Percentiles rank a stretch among this genome's conserved stretches.
These are phyloP conservation scores for Cercospora janseana DNA, from an alignment of 2,329 filamentous ascomycete species.

Conservation along the genomic window DNA sequence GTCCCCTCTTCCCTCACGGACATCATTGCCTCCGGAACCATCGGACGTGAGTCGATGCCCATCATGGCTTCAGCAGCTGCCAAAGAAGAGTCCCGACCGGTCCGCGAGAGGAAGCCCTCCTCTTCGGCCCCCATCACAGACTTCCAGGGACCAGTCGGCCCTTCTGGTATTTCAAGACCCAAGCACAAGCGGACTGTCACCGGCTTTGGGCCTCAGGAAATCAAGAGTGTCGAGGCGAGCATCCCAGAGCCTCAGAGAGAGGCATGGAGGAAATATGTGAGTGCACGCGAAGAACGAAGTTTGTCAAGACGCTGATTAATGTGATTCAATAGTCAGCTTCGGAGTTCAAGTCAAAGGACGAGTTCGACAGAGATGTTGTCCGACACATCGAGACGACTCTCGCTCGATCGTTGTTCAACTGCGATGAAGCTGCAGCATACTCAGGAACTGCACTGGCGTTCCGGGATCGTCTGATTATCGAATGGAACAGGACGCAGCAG, in stretches of 20 bases:
- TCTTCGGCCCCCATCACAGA: constrained; percentile 80
- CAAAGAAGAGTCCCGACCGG: constrained; percentile 29
- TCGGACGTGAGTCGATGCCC: constrained; percentile 9
- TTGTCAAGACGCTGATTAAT: constrained; percentile 23
- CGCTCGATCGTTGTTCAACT: constrained; percentile 95
- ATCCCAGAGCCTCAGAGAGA: constrained; percentile 87
- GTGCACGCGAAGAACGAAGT: no score
- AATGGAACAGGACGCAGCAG: constrained; percentile 99
- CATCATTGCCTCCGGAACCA: not conserved
- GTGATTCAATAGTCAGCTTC: constrained; percentile 56
- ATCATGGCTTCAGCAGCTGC: constrained; percentile 32
- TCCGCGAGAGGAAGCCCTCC: constrained; percentile 75
- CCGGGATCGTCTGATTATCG: constrained; percentile 84
- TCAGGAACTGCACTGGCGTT: constrained; percentile 87
- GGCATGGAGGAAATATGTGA: constrained; percentile 65
- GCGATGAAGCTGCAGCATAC: constrained; percentile 90
- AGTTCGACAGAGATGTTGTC: constrained; percentile 80
- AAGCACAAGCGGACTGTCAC: constrained; percentile 98
- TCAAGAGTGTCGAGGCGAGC: constrained; percentile 86
- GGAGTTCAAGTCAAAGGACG: constrained; percentile 74
- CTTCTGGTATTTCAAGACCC: constrained; percentile 77
- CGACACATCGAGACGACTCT: constrained; percentile 95
- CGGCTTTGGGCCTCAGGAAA: constrained; percentile 84
- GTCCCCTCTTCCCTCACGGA: not conserved
- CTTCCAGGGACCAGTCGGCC: constrained; percentile 77